Base-by-base conservation (phyloP, 177 flowering plant species). In the Vitis hybrid region DNA sequence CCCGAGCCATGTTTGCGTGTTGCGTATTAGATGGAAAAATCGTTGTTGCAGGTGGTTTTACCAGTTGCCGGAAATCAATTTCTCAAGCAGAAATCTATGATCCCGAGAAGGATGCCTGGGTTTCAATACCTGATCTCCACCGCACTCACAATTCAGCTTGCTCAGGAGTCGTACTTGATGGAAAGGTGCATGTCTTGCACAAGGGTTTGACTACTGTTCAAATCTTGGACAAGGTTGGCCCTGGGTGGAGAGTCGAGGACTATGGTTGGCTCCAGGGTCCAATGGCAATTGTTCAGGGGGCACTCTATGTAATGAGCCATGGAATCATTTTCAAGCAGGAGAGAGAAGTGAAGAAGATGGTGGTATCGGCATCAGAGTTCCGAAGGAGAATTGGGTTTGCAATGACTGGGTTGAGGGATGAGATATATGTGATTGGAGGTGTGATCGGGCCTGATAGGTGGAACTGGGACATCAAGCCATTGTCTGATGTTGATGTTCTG, bases 1-100 rank as follows among this genome's bases (percentile, higher is more conserved):
- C 93, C 3, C 93, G 98, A 66, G 87, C 97, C 60, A 94, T 91
- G 98, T 94, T 94, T 81, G 98, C 97, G 2, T 94, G 98, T 66
- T 90, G 97, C 65, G 89, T 80, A 50, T 71, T 91, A 74, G 86
- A 89, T 68, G 97, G 97, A 30, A 88, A 87, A 76, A 92, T 94
- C 20, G 73, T 92, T 20, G 98, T 91, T 59, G 97, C 98, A 3
- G 98, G 98, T 52, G 98, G 97, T 52, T 94, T 94, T 73, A 90
- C 97, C 24, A 84, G 76, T 78, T 85, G 91, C 72, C 71, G 90
- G 56, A 92, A 91, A 72, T 90, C 98, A 12, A 90, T 88, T 10
- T 83, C 97, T 17, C 84, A 82, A 69, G 94, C 98, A 57, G 98
- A 94, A 77, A 81, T 88, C 14, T 94, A 92, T 70, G 95, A 94